Base-by-base conservation (phyloP, 2,329 filamentous ascomycete genomes). In the Catunica adiposa region DNA sequence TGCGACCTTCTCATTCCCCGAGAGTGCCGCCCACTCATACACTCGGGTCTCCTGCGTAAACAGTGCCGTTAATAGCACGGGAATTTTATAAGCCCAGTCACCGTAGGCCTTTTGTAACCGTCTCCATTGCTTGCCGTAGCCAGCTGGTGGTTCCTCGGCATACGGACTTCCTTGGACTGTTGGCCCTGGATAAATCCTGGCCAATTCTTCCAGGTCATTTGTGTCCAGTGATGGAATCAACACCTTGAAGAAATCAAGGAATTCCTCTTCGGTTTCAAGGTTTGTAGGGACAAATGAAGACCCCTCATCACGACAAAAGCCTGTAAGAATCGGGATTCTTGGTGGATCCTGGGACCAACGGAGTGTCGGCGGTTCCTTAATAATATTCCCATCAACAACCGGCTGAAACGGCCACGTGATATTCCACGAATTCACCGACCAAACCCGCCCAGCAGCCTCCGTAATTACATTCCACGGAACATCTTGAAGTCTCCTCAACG, bases 271-370 rank as follows among this genome's bases (percentile, higher is more conserved):
- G 1, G 69, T 70, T 14, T 70, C 67, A 54, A 75, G 70, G 5
- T 64, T 61, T 14, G 69, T 65, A 0, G 80, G 75, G 0, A 86
- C 76, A 63, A 86, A 87, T 38, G 72, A 65, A 0, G 79, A 74
- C 15, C 83, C 84, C 65, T 88, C 84, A 62, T 86, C 80, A 40
- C 78, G 77, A 66, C 81, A 82, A 69, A 81, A 87, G 6, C 83
- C 83, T 0, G 82, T 85, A 51, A 88, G 67, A 14, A 22, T 58
- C 55, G 55, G 50, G 55, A 80, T 70, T 60, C 72, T 37, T 71
- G 61, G 81, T 71, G 64, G 73, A 61, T 80, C 71, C 63, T 4
- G 15, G 34, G 44, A 22, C 48, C 54, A 46, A 8, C 8, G 34
- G 15, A 73, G 77, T 15, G 0, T 73, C 70, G 0, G 72, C 67